Base-by-base conservation (phyloP, 1,284 basidiomycete genomes). In the Tilletia horrida region DNA sequence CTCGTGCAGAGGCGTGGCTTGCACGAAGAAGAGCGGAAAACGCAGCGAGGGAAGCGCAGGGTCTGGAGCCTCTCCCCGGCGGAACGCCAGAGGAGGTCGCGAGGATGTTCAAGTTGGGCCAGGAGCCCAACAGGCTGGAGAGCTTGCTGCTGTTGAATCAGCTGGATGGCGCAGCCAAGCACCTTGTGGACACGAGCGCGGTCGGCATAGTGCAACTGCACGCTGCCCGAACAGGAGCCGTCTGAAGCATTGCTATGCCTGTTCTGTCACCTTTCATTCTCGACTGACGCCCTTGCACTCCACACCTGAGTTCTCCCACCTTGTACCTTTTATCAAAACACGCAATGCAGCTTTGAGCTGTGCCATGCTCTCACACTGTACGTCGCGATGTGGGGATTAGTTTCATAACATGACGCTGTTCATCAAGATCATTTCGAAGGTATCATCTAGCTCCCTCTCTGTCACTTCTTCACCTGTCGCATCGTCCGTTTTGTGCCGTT, bases 81-180 rank as follows among this genome's bases (percentile, higher is more conserved):
- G 55, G 55, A 35, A 29, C 25, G 3, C 66, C 79, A 64, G 76
- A 78, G 71, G 79, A 80, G 57, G 72, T 78, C 66, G 73, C 71
- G 69, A 72, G 71, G 27, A 62, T 81, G 42, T 93, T 93, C 85
- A 93, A 90, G 84, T 90, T 94, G 61, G 90, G 91, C 7, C 85
- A 88, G 63, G 95, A 97, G 83, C 94, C 93, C 40, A 92, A 88
- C 79, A 86, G 95, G 71, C 84, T 97, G 77, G 93, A 97, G 82
- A 91, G 92, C 82, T 86, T 95, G 87, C 84, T 82, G 59, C 74
- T 83, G 48, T 75, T 83, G 3, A 78, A 79, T 25, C 82, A 82
- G 63, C 79, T 84, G 47, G 82, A 83, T 69, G 81, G 75, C 45
- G 79, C 81, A 2, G 81, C 82, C 14, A 78, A 73, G 71, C 79